Base-by-base conservation (phyloP, 2,329 filamentous ascomycete genomes). In the Trichoderma hamatum region DNA sequence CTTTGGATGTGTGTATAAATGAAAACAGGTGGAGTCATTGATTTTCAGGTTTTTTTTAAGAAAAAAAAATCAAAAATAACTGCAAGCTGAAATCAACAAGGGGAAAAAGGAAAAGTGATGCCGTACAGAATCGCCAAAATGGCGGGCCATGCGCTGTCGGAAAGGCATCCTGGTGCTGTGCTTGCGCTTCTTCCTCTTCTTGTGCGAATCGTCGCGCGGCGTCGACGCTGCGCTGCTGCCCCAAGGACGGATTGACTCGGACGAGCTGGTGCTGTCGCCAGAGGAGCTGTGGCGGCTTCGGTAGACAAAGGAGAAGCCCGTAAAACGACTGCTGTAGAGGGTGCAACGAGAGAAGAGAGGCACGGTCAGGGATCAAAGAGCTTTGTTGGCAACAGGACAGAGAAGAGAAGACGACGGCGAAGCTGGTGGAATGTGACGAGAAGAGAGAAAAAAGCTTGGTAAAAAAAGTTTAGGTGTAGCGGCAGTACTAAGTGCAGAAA, bases 121-220 rank as follows among this genome's bases (percentile, higher is more conserved):
- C 69, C 70, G 70, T 80, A 83, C 81, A 72, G 82, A 80, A 72
- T 84, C 82, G 75, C 82, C 82, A 70, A 84, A 82, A 62, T 82
- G 82, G 75, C 82, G 82, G 64, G 82, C 82, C 77, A 84, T 80
- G 67, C 79, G 78, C 72, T 81, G 77, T 66, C 80, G 76, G 70
- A 81, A 80, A 26, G 79, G 78, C 80, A 81, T 81, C 69, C 72
- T 79, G 39, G 39, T 19, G 39, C 39, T 43, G 60, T 67, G 65
- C 58, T 71, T 67, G 34, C 71, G 72, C 65, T 71, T 67, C 51
- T 72, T 72, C 65, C 66, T 51, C 24, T 68, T 68, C 64, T 67
- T 62, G 34, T 55, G 68, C 58, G 56, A 60, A 54, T 66, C 67
- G 49, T 69, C 51, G 67, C 34, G 46, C 36, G 67, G 34, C 21